phyloP scores from a whole-genome alignment of 2,329 filamentous ascomycete species.

The Colletotrichum sidae region DNA sequence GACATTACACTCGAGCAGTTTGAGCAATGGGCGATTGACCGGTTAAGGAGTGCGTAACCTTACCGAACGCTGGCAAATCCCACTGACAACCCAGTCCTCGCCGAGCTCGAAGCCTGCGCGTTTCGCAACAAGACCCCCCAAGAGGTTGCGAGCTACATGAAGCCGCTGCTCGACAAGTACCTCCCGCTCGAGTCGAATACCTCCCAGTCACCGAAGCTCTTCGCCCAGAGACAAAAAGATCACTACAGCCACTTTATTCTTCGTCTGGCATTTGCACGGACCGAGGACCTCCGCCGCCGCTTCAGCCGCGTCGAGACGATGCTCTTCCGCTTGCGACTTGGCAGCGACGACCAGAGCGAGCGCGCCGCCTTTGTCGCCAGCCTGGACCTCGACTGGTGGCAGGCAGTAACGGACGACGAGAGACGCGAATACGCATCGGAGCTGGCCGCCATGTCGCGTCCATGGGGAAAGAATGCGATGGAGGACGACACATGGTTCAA shows the following conservation, averaged over 20 bases:
- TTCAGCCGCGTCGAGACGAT: constrained; percentile 90
- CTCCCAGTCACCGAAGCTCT: constrained; percentile 68
- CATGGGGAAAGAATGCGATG: constrained; percentile 53
- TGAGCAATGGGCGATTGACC: constrained; percentile 97
- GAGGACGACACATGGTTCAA: constrained; percentile 96
- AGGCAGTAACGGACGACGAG: constrained; percentile 83
- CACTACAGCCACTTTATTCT: constrained; percentile 99
- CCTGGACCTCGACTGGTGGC: constrained; percentile 91
- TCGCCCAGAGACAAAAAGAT: constrained; percentile 87
- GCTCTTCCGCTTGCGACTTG: constrained; percentile 86
- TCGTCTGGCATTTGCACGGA: constrained; percentile 89
- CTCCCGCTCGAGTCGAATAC: constrained; percentile 83
- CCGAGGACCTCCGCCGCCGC: constrained; percentile 87
- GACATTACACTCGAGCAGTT: constrained; percentile 98
- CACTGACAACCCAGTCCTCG: constrained; percentile 69
- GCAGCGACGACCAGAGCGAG: constrained; percentile 80
- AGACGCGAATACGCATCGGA: constrained; percentile 72
- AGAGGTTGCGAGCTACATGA: constrained; percentile 88
- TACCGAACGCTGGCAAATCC: neutral
- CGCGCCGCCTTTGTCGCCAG: constrained; percentile 80
- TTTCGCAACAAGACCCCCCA: constrained; percentile 90
- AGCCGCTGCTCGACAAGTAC: constrained; percentile 87
- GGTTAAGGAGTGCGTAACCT: constrained; percentile 75
- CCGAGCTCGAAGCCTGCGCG: constrained; percentile 91
- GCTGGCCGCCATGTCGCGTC: constrained; percentile 63